Conservation (phyloP, 148 eudicot species). For the Pouteria glomerata region DNA sequence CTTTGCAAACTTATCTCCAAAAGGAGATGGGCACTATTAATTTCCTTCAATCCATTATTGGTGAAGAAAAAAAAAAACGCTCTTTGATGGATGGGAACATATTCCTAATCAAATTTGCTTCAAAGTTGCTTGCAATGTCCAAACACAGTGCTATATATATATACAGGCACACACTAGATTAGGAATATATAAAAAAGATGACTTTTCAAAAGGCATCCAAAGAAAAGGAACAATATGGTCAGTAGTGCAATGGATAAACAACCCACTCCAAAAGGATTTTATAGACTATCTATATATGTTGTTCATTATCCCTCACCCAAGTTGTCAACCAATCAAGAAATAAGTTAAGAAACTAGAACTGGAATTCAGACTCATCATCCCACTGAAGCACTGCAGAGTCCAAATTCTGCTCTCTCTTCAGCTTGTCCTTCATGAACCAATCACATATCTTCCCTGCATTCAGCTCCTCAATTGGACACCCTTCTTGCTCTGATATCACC, state of each 20-base stretch:
- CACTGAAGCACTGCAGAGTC: constrained; percentile 87
- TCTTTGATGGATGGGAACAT: not conserved
- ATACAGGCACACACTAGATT: not conserved
- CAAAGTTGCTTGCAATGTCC: not conserved
- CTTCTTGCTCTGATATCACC: constrained; percentile 82
- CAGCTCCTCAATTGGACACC: constrained; percentile 70
- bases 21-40: not conserved
- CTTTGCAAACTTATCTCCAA: not conserved
- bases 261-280: not conserved
- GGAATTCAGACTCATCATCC: constrained; percentile 60
- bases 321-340: not conserved
- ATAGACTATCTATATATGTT: not conserved
- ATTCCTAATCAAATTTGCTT: constrained; percentile 1
- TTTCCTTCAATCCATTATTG: not conserved
- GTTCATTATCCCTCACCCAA: not conserved
- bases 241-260: not conserved
- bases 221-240: not conserved
- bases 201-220: too few relatives aligned
- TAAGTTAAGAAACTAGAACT: constrained; percentile 18
- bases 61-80: too few relatives aligned
- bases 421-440: constrained; percentile 91
- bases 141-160: not conserved
- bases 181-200: not conserved
- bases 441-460: constrained; percentile 91
- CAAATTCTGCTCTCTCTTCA: constrained; percentile 72